Conservation (phyloP, 1,139 yeast species). For the Blastobotrys illinoisensis region DNA sequence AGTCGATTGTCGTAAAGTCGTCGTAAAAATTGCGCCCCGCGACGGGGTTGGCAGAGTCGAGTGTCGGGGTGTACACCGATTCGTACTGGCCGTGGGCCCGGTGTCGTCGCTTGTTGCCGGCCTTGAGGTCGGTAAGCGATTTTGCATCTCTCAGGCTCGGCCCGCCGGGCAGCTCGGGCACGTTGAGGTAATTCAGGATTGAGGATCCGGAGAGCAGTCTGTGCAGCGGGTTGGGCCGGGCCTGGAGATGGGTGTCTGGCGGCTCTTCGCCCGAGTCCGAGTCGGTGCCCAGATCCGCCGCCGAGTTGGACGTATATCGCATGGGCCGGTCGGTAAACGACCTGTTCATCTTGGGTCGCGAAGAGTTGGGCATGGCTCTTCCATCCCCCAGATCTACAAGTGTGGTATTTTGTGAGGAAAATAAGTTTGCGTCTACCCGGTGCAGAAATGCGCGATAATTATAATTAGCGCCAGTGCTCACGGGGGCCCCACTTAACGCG, state of each 20-base stretch:
- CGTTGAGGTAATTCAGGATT: not conserved
- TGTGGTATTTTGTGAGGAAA: too few relatives aligned
- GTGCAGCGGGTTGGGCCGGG: not conserved
- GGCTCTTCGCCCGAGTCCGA: not conserved
- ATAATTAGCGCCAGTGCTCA: too few relatives aligned
- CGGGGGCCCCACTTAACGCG: too few relatives aligned
- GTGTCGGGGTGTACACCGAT: not conserved
- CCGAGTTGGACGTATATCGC: not conserved
- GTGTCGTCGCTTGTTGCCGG: not conserved
- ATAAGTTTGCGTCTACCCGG: too few relatives aligned
- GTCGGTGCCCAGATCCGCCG: not conserved
- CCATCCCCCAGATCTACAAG: not conserved
- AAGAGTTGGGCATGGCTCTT: not conserved
- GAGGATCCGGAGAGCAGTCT: not conserved
- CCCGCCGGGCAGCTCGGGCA: not conserved
- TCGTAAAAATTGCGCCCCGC: constrained; percentile 37
- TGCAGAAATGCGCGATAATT: too few relatives aligned
- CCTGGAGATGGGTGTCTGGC: not conserved
- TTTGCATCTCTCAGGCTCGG: not conserved
- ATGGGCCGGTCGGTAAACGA: not conserved
- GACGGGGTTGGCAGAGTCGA: not conserved
- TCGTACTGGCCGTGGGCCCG: too few relatives aligned
- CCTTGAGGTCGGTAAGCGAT: not conserved
- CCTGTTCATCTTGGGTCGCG: not conserved
- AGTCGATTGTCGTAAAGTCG: constrained; percentile 66